Base-by-base conservation (phyloP, 768 basidiomycete genomes). In the Phaeolepiota aurea region DNA sequence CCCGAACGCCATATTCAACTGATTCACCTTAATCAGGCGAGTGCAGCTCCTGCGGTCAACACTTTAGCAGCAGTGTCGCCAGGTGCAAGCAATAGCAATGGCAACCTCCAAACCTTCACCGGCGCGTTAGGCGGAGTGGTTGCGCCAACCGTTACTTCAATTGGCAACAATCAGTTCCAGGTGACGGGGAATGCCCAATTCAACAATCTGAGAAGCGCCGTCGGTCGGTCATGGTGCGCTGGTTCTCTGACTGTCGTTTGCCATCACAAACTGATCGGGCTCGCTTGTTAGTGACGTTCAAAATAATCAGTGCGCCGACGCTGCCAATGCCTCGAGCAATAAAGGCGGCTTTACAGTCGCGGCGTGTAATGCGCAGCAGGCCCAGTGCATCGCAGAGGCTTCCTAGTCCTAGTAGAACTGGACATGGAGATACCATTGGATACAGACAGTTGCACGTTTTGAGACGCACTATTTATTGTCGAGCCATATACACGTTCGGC, bases 271-370 rank as follows among this genome's bases (percentile, higher is more conserved):
- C 20, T 20, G 5, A 38, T 40, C n/a, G 15, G 11, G 10, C 10
- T 7, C 10, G 33, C 31, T 37, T 13, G 20, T 3, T 41, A 68
- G 73, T 53, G 71, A 74, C 51, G 64, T 77, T 3, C 76, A 79
- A 58, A 66, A 74, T 49, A 81, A 81, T 58, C 48, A 68, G 48
- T 81, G 77, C 52, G 72, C 74, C 4, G 62, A 77, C 51, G 72
- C 71, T 11, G 72, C 76, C 11, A 77, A 78, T 52, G 58, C 65
- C 11, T 69, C 67, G 4, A 67, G 67, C 33, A 70, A 74, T 53
- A 54, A 67, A 52, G 58, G 63, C 40, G 64, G 60, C 32, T 60
- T 76, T 47, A 71, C 66, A 15, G 75, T 75, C 20, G 51, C 54
- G 20, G 66, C 63, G 16, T 76, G 75, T 52, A 68, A 58, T 42